Percentiles rank a stretch among this genome's conserved stretches.
Evolutionary conservation across 139 green algal species (phyloP).

Genomic region (Mychonastes homosphaera): DNA sequence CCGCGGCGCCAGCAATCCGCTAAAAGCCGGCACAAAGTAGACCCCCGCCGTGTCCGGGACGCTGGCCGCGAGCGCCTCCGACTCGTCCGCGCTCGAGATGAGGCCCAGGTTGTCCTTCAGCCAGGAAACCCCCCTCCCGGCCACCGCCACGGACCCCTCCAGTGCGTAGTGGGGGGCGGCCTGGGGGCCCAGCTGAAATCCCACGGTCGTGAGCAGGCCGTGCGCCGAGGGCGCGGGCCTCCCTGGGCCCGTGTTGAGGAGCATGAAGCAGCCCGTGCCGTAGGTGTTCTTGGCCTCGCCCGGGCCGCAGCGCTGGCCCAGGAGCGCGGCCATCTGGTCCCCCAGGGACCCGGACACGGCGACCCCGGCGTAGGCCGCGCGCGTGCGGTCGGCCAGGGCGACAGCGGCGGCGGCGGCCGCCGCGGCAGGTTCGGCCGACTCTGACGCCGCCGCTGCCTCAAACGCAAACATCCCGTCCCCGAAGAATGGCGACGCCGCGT

Average conservation of each 20-base stretch:
- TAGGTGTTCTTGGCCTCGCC: slow-evolving; percentile 96
- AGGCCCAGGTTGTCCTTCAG: slow-evolving; percentile 75
- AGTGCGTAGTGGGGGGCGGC: slow-evolving; percentile 66
- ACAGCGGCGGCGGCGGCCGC: too few relatives aligned
- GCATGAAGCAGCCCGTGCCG: slow-evolving; percentile 94
- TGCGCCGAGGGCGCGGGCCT: slow-evolving; percentile 53
- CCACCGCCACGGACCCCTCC: slow-evolving; percentile 79
- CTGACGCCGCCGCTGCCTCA: too few relatives aligned
- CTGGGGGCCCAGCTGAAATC: slow-evolving; percentile 66
- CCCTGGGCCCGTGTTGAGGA: slow-evolving; percentile 76
- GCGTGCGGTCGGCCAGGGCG: too few relatives aligned
- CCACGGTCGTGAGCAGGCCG: slow-evolving; percentile 87
- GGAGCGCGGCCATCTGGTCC: slow-evolving; percentile 87
- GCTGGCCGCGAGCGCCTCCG: slow-evolving; percentile 29
- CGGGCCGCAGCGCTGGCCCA: slow-evolving; percentile 76
- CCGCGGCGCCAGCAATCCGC: slow-evolving; percentile 84
- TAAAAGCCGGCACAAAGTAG: slow-evolving; percentile 95
- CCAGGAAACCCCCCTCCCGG: slow-evolving; percentile 72
- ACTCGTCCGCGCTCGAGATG: slow-evolving; percentile 42
- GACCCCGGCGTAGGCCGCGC: too few relatives aligned
- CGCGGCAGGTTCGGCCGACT: too few relatives aligned
- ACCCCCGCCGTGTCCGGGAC: slow-evolving; percentile 66
- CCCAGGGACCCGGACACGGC: slow-evolving; percentile 93
- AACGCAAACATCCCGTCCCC: too few relatives aligned
- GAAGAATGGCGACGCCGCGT: slow-evolving; percentile 19